phyloP scores from a whole-genome alignment of 202 grass and related monocot genomes.

The Setaria italica region DNA sequence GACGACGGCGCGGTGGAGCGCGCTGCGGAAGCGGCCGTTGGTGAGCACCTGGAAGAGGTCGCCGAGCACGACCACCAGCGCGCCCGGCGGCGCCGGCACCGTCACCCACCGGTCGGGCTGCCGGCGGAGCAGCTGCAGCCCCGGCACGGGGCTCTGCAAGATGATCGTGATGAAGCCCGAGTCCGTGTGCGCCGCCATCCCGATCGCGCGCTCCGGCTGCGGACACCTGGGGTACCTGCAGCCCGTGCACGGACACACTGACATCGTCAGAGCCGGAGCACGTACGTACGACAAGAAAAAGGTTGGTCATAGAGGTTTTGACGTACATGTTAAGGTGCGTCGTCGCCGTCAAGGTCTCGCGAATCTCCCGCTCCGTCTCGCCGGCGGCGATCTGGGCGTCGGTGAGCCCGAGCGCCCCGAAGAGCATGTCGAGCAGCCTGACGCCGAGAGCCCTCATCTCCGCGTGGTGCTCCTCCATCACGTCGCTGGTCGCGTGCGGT shows the following conservation, averaged over 20 bases:
- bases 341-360: constrained; percentile 27
- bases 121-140: constrained; percentile 59
- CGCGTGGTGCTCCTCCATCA: constrained; percentile 59
- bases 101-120: constrained; percentile 61
- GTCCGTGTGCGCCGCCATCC: constrained; percentile 67
- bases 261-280: not conserved
- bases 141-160: constrained; percentile 52
- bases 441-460: constrained; percentile 34
- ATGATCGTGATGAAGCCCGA: constrained; percentile 63
- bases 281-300: not conserved
- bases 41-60: constrained; percentile 70
- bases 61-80: constrained; percentile 54
- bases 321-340: constrained; percentile 57
- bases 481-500: constrained; percentile 25
- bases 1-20: constrained; percentile 60
- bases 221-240: constrained; percentile 63
- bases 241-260: not conserved
- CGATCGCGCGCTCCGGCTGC: constrained; percentile 61
- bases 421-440: constrained; percentile 50
- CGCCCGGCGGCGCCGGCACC: constrained; percentile 45
- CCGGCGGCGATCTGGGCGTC: constrained; percentile 35
- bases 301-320: too few relatives aligned
- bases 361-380: constrained; percentile 29
- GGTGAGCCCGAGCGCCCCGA: constrained; percentile 55
- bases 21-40: constrained; percentile 60